These are phyloP conservation scores for Striga hermonthica DNA, from an alignment of 305 asterid species.

Conservation along the genomic window DNA sequence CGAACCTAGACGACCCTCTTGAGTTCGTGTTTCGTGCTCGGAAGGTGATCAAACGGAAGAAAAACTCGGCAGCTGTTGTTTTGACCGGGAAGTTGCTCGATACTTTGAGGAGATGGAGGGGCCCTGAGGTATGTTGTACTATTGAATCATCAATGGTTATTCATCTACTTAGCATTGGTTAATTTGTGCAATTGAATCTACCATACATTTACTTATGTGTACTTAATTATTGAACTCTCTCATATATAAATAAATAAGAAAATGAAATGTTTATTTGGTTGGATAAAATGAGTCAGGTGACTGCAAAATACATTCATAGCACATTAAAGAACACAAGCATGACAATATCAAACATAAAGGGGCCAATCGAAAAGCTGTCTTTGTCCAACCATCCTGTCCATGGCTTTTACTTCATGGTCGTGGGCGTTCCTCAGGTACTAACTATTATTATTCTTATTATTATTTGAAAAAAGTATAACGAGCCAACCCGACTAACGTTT, in stretches of 20 bases:
- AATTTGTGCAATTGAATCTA: no score
- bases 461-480: no score
- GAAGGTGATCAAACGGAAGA: conserved; percentile 42
- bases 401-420: conserved; percentile 68
- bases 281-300: conserved; percentile 36
- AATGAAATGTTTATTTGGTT: no score
- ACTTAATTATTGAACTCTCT: no score
- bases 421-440: conserved; percentile 75
- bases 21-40: conserved; percentile 43
- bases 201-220: no score
- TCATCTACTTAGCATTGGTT: no score
- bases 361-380: conserved; percentile 65
- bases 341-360: conserved; percentile 63
- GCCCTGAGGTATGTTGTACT: conserved; percentile 84
- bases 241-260: no score
- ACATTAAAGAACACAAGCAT: conserved; percentile 70
- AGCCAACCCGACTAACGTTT: no score
- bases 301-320: conserved; percentile 55
- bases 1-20: conserved; percentile 40
- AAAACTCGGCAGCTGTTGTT: conserved; percentile 54
- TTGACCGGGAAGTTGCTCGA: conserved; percentile 65
- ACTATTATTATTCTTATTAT: neutral
- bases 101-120: conserved; percentile 45
- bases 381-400: conserved; percentile 63
- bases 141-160: no score